Evolutionary conservation across 768 basidiomycete genomes (phyloP).

Genomic region (Psilocybe cubensis): DNA sequence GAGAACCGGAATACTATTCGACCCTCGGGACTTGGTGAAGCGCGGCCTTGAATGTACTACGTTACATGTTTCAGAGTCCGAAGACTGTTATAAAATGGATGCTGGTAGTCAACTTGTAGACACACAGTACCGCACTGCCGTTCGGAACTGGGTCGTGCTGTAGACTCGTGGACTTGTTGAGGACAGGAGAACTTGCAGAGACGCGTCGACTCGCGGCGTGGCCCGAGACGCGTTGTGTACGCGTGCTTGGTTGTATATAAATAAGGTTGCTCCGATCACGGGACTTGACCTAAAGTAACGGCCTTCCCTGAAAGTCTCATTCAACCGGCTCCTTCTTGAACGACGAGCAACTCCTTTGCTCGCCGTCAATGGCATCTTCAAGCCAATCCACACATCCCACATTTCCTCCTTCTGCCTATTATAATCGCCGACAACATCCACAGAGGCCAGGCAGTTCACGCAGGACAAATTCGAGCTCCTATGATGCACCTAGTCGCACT

Average conservation of each 20-base stretch:
- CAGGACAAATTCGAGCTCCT: conserved; percentile 23
- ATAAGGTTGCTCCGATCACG: conserved; percentile 10
- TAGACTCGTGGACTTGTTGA: too few species aligned
- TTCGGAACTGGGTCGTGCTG: too few species aligned
- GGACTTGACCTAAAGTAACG: conserved; percentile 1
- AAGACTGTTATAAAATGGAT: too few species aligned
- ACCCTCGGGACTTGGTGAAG: too few species aligned
- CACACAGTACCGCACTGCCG: too few species aligned
- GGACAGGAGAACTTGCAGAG: conserved; percentile 8
- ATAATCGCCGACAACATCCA: conserved; percentile 11
- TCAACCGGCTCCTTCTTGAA: background rate
- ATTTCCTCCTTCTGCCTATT: conserved; percentile 19
- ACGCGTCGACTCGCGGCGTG: conserved; percentile 2
- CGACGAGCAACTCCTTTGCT: conserved; percentile 14
- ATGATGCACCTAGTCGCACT: conserved; percentile 16
- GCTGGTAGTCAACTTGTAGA: too few species aligned
- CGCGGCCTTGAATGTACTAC: too few species aligned
- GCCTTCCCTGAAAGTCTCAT: conserved; percentile 9
- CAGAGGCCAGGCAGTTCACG: conserved; percentile 21
- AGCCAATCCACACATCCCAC: conserved; percentile 4
- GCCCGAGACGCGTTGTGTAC: conserved; percentile 1
- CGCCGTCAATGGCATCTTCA: conserved; percentile 15
- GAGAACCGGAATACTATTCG: too few species aligned
- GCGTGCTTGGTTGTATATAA: background rate
- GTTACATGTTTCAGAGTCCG: too few species aligned